Percentiles rank a stretch among this genome's conserved stretches.
Conservation (phyloP, 208 protist species). For the Pavlovales sp. region DNA sequence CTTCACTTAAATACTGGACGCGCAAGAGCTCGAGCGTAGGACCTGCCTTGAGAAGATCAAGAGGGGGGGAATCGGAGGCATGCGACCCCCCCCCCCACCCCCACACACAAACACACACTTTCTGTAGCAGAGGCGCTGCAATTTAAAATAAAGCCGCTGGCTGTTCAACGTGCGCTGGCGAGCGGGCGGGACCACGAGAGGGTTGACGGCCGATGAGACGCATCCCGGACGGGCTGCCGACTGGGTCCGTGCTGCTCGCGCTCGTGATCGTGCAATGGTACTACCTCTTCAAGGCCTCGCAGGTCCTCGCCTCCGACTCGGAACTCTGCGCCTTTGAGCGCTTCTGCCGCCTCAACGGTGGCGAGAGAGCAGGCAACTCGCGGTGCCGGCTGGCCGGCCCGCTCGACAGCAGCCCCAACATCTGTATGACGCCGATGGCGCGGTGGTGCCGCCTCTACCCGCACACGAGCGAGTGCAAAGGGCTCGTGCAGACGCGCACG, state of each 20-base stretch:
- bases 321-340: background rate
- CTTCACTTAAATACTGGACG: too few relatives aligned
- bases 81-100: too few relatives aligned
- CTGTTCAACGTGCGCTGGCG: too few relatives aligned
- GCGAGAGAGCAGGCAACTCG: background rate
- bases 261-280: background rate
- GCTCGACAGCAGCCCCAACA: background rate
- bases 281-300: background rate
- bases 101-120: too few relatives aligned
- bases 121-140: too few relatives aligned
- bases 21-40: too few relatives aligned
- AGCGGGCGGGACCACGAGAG: too few relatives aligned
- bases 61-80: too few relatives aligned
- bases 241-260: background rate
- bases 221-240: background rate
- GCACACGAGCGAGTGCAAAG: background rate
- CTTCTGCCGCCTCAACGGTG: background rate
- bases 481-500: background rate
- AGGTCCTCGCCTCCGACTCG: background rate
- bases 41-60: too few relatives aligned
- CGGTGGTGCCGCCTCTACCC: background rate
- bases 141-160: too few relatives aligned
- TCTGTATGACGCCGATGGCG: background rate
- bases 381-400: background rate
- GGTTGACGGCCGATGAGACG: too few relatives aligned